Conservation (phyloP, 75 land plant species). For the Pseudotsuga menziesii region DNA sequence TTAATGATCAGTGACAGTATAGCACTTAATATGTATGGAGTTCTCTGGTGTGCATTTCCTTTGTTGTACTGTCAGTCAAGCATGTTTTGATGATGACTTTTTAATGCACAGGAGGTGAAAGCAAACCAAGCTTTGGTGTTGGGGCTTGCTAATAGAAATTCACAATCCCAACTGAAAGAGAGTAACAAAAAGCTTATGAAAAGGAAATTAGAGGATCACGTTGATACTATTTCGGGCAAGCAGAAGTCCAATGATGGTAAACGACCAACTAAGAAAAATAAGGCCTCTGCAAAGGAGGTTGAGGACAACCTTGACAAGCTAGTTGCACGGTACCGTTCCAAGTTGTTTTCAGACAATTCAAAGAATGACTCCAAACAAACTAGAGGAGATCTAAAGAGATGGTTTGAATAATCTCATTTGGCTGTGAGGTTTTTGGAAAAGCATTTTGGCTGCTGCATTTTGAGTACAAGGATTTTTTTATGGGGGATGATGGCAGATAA, state of each 20-base stretch:
- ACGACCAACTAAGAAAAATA: conserved; percentile 17
- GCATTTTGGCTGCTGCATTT: background rate
- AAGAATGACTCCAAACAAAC: conserved; percentile 7
- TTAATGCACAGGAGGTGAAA: conserved; percentile 3
- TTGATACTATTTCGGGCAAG: conserved; percentile 8
- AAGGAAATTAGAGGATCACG: conserved; percentile 3
- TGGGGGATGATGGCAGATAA: too few relatives aligned
- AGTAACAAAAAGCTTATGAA: conserved; percentile 5
- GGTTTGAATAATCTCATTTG: conserved; percentile 31
- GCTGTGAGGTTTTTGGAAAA: background rate
- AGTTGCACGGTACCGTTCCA: conserved; percentile 66
- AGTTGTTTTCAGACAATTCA: conserved; percentile 41
- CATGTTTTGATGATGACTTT: background rate
- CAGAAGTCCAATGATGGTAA: background rate
- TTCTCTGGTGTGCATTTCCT: background rate
- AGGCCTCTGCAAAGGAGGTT: conserved; percentile 20
- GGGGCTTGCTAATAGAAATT: background rate
- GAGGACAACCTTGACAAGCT: conserved; percentile 68
- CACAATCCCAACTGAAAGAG: conserved; percentile 3
- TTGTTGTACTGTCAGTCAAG: background rate
- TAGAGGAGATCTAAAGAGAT: conserved; percentile 26
- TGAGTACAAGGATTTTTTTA: background rate
- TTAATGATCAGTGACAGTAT: background rate
- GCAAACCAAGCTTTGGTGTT: background rate
- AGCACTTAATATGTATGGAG: too few relatives aligned